A percentile compares a stretch with the other conserved stretches of the same genome.
These are phyloP conservation scores for Hemileccinum rubropunctum DNA, from an alignment of 768 basidiomycete species.

Conservation along the genomic window DNA sequence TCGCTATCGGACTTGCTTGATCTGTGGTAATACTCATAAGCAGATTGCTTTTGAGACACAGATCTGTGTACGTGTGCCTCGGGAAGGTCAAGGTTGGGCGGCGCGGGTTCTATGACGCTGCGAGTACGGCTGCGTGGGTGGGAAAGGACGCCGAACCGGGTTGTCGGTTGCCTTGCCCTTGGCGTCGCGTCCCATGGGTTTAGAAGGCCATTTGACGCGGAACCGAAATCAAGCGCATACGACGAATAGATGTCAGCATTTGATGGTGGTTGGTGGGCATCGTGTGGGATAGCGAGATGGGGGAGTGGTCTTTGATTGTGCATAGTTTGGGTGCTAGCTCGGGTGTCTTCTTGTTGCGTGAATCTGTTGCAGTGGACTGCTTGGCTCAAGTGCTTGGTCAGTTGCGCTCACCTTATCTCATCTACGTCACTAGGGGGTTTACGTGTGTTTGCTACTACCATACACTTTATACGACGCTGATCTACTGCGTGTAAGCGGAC, in stretches of 20 bases:
- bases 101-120: constrained; percentile 34
- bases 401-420: constrained; percentile 15
- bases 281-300: constrained; percentile 37
- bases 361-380: background rate
- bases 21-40: constrained; percentile 33
- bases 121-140: constrained; percentile 36
- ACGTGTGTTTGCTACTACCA: constrained; percentile 10
- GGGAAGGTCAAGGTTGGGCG: constrained; percentile 41
- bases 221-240: constrained; percentile 29
- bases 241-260: constrained; percentile 27
- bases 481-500: constrained; percentile 33
- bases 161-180: constrained; percentile 23
- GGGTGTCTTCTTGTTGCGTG: background rate
- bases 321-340: constrained; percentile 24
- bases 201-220: constrained; percentile 20
- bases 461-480: too few relatives aligned
- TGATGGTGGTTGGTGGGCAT: constrained; percentile 33
- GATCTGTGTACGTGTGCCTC: constrained; percentile 53
- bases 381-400: background rate
- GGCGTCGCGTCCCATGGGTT: constrained; percentile 36
- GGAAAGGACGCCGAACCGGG: constrained; percentile 18
- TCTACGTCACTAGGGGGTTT: constrained; percentile 19
- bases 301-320: constrained; percentile 34
- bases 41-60: constrained; percentile 35
- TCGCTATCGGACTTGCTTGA: constrained; percentile 40